phyloP scores from a whole-genome alignment of 495 filamentous ascomycete species.

The Cladorrhinum samala region DNA sequence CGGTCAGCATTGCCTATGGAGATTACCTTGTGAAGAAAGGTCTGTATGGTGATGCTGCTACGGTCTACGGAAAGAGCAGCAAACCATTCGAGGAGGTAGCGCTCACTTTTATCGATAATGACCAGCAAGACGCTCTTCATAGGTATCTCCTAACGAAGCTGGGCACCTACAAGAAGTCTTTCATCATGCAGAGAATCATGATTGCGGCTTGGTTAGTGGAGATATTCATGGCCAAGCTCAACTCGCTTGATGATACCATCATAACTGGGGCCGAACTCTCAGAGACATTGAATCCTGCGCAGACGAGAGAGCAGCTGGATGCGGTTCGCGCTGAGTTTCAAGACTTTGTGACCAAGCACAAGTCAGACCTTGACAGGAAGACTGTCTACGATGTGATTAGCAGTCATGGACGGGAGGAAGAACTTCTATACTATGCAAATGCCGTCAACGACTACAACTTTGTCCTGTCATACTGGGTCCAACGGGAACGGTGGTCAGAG shows the following conservation, averaged over 20 bases:
- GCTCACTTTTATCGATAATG: conserved; percentile 79
- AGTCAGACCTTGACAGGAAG: conserved; percentile 77
- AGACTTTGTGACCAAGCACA: conserved; percentile 78
- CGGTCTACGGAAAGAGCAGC: conserved; percentile 87
- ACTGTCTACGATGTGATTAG: conserved; percentile 95
- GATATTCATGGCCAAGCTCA: conserved; percentile 94
- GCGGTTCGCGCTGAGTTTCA: conserved; percentile 71
- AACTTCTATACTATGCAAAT: conserved; percentile 84
- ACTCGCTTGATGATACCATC: conserved; percentile 88
- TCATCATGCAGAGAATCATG: conserved; percentile 89
- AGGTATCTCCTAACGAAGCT: conserved; percentile 87
- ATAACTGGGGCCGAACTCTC: conserved; percentile 81
- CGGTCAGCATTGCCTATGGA: conserved; percentile 81
- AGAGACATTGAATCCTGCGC: conserved; percentile 58
- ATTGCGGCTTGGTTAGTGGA: conserved; percentile 93
- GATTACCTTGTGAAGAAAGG: conserved; percentile 79
- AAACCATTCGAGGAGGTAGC: conserved; percentile 96
- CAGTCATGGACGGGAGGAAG: conserved; percentile 88
- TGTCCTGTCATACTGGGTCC: conserved; percentile 94
- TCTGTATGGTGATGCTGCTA: conserved; percentile 75
- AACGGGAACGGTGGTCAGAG: conserved; percentile 90
- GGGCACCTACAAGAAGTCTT: conserved; percentile 70
- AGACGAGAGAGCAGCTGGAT: conserved; percentile 67
- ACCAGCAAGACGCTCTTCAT: conserved; percentile 83
- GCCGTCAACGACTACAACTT: conserved; percentile 87